Evolutionary conservation across 2,329 filamentous ascomycete genomes (phyloP), one percentile per base, ranked within the genome.

Genomic region (Hymenoscyphus scutula): DNA sequence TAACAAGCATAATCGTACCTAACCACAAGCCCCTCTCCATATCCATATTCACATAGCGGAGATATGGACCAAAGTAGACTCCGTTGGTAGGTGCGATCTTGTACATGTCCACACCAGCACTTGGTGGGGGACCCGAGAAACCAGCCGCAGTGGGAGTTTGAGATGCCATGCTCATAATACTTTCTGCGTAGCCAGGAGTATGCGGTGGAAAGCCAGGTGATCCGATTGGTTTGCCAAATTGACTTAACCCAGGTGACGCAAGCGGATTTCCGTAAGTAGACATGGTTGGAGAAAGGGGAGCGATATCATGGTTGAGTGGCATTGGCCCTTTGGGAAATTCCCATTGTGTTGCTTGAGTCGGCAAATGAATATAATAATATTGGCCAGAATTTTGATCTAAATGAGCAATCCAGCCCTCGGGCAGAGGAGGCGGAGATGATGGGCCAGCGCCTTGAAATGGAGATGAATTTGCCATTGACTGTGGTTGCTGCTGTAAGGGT

Each of bases 301-400:
- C 82, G 15, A 90, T 84, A 64, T 96, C 92, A 67, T 96, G 84
- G 66, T 91, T 90, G 60, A 97, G 82, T 0, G 94, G 94, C 27
- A 92, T 97, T 0, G 93, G 93, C 0, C 94, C 94, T 77, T 97
- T 98, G 30, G 95, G 95, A 69, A 98, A 98, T 73, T 99, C 95
- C 95, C 95, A 99, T 74, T 99, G 95, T 0, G 95, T 99, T 2
- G 93, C 92, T 74, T 98, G 95, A 0, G 91, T 93, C 1, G 93
- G 90, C 32, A 99, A 82, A 75, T 99, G 95, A 64, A 99, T 99
- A 73, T 99, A 99, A 76, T 99, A 99, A 77, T 98, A 99, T 74
- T 98, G 94, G 1, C 95, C 95, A 1, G 94, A 98, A 73, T 90
- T 97, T 68, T 92, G 90, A 74, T 99, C 95, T 4, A 98, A 82